Conservation (phyloP, 345 rosid species). For the Hypericum androsaemum region DNA sequence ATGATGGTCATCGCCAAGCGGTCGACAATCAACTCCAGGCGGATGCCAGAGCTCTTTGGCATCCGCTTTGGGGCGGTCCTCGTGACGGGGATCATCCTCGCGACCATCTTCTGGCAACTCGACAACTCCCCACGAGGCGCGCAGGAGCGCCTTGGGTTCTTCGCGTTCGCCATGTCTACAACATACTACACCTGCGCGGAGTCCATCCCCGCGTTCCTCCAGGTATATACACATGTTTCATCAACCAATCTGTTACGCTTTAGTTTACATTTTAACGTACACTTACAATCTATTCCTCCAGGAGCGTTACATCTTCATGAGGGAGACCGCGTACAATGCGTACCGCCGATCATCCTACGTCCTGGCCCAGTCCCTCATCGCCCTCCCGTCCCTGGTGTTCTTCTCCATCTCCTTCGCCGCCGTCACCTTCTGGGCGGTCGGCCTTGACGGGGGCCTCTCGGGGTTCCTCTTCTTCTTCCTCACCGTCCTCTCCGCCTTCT, state of each 20-base stretch:
- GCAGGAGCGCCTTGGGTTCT: slow-evolving; percentile 20
- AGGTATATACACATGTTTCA: no score
- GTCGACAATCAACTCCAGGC: slow-evolving; percentile 15
- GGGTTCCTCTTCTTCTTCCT: slow-evolving; percentile 75
- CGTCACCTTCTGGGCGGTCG: slow-evolving; percentile 67
- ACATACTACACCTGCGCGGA: slow-evolving; percentile 26
- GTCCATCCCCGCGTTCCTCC: slow-evolving; percentile 22
- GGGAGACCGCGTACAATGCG: slow-evolving; percentile 33
- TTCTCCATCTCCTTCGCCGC: slow-evolving; percentile 64
- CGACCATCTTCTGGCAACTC: slow-evolving; percentile 19
- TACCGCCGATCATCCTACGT: slow-evolving; percentile 86
- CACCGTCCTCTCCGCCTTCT: slow-evolving; percentile 59
- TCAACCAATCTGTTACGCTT: no score
- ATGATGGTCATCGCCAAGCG: slow-evolving; percentile 19
- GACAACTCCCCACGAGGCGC: slow-evolving; percentile 26
- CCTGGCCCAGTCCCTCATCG: slow-evolving; percentile 62
- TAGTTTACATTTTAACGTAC: no score
- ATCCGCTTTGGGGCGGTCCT: slow-evolving; percentile 22
- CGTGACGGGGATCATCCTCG: slow-evolving; percentile 14
- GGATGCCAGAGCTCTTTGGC: slow-evolving; percentile 22
- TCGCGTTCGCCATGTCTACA: slow-evolving; percentile 25
- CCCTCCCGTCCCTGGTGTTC: slow-evolving; percentile 55
- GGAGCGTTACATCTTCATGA: slow-evolving; percentile 26
- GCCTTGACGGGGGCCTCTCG: slow-evolving; percentile 56
- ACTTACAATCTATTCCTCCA: slow-evolving; percentile 8